These are phyloP conservation scores for Asparagopsis taxiformis DNA, from an alignment of 31 red algal species.

Conservation along the genomic window DNA sequence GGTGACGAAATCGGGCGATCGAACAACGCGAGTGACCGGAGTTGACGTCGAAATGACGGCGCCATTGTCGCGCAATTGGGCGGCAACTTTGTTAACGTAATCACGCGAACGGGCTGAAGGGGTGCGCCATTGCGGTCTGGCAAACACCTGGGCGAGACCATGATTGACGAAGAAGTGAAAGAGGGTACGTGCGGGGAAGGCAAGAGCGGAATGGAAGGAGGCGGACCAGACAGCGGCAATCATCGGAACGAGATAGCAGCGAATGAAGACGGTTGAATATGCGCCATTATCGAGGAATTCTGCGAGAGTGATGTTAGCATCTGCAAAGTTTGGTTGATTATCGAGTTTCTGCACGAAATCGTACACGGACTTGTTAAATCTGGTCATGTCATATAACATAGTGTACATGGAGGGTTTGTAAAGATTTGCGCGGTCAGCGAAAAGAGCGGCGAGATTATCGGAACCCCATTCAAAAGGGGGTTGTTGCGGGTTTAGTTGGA, in stretches of 20 bases:
- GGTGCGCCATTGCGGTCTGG: slow-evolving; percentile 90
- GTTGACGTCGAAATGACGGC: slow-evolving; percentile 27
- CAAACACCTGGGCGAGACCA: slow-evolving; percentile 82
- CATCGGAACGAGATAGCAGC: slow-evolving; percentile 93
- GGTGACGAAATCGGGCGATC: slow-evolving; percentile 25
- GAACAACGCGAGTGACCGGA: slow-evolving; percentile 30
- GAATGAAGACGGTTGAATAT: slow-evolving; percentile 74
- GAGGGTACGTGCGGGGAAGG: slow-evolving; percentile 77
- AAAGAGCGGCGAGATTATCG: slow-evolving; percentile 73
- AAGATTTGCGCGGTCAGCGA: slow-evolving; percentile 59
- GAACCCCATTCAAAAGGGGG: slow-evolving; percentile 77
- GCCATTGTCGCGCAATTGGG: slow-evolving; percentile 34
- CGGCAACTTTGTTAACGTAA: slow-evolving; percentile 63
- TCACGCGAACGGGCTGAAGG: slow-evolving; percentile 60
- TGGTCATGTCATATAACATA: slow-evolving; percentile 84
- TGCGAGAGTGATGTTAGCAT: slow-evolving; percentile 36
- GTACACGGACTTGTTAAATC: slow-evolving; percentile 80
- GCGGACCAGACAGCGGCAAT: slow-evolving; percentile 93
- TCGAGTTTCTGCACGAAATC: slow-evolving; percentile 40
- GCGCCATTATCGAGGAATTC: slow-evolving; percentile 61
- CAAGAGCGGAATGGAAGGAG: slow-evolving; percentile 47
- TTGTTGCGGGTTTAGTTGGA: slow-evolving; percentile 7
- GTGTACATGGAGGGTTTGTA: slow-evolving; percentile 65
- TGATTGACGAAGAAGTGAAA: slow-evolving; percentile 97
- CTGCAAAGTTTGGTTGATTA: slow-evolving; percentile 18